A percentile compares a stretch with the other conserved stretches of the same genome.
These are phyloP conservation scores for Tripidium arundinaceum DNA, from an alignment of 202 grass and related monocot genomes.

Conservation along the genomic window DNA sequence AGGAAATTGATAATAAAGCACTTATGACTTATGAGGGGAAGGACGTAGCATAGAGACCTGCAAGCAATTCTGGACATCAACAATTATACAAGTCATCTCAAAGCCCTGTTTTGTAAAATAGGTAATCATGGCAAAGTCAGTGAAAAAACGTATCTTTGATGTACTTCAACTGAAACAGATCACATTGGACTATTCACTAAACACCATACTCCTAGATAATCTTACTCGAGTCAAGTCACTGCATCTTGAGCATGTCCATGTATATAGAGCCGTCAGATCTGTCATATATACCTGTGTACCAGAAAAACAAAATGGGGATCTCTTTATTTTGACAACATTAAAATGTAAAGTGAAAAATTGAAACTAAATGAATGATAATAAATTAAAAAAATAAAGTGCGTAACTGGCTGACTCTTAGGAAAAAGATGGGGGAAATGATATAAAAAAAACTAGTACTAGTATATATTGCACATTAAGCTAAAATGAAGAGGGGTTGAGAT, in stretches of 20 bases:
- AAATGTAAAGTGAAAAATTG: neutral
- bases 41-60: conserved; percentile 48
- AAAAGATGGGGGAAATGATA: too few species aligned
- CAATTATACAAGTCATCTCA: conserved; percentile 73
- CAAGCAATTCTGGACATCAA: conserved; percentile 84
- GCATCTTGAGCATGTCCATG: conserved; percentile 88
- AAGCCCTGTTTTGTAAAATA: conserved; percentile 59
- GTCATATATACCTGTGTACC: conserved; percentile 64
- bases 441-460: neutral
- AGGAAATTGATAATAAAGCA: neutral
- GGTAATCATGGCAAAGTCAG: neutral
- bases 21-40: conserved; percentile 6
- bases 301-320: neutral
- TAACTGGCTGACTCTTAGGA: neutral
- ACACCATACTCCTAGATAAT: neutral
- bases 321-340: neutral
- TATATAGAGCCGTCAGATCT: conserved; percentile 77
- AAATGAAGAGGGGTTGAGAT: neutral
- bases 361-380: neutral
- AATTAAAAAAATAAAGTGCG: neutral
- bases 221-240: conserved; percentile 72
- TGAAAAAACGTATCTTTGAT: neutral
- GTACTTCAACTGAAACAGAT: neutral
- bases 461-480: neutral
- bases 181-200: neutral